A percentile compares a stretch with the other conserved stretches of the same genome.
Conservation (phyloP, 768 basidiomycete genomes). For the Podaxis sp. region DNA sequence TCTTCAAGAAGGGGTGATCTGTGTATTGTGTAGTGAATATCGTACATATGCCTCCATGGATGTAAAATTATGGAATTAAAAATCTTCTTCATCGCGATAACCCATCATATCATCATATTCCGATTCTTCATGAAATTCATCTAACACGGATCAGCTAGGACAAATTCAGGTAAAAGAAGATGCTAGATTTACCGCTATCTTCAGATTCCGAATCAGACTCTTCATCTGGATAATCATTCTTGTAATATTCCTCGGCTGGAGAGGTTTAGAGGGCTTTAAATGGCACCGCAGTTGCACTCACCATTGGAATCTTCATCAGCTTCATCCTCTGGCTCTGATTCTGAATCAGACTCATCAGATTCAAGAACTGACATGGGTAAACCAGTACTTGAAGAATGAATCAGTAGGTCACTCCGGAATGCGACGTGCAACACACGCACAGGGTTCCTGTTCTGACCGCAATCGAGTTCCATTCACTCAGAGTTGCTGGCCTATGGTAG, state of each 20-base stretch:
- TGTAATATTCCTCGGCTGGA: slow-evolving; percentile 80
- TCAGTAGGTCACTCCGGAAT: not conserved
- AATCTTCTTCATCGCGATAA: slow-evolving; percentile 29
- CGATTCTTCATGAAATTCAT: slow-evolving; percentile 57
- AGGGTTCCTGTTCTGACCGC: slow-evolving; percentile 55
- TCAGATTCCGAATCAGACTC: slow-evolving; percentile 48
- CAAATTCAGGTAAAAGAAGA: slow-evolving; percentile 5
- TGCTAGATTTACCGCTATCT: slow-evolving; percentile 33
- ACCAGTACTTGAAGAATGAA: slow-evolving; percentile 50
- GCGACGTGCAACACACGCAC: slow-evolving; percentile 38
- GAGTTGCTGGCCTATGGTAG: slow-evolving; percentile 63
- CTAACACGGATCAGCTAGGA: slow-evolving; percentile 29
- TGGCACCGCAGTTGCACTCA: slow-evolving; percentile 26
- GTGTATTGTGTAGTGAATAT: slow-evolving; percentile 12
- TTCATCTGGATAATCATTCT: slow-evolving; percentile 84
- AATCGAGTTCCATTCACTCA: slow-evolving; percentile 57
- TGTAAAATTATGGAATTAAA: slow-evolving; percentile 1
- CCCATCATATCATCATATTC: slow-evolving; percentile 44
- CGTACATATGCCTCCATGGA: slow-evolving; percentile 2
- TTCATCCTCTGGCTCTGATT: slow-evolving; percentile 69
- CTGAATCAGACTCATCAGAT: slow-evolving; percentile 59
- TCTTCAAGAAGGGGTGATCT: not conserved
- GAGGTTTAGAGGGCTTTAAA: slow-evolving; percentile 8
- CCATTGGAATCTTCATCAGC: slow-evolving; percentile 87
- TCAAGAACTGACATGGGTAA: slow-evolving; percentile 58